Evolutionary conservation across 2,329 filamentous ascomycete species (phyloP).

Genomic region (Aspergillus amoenus): DNA sequence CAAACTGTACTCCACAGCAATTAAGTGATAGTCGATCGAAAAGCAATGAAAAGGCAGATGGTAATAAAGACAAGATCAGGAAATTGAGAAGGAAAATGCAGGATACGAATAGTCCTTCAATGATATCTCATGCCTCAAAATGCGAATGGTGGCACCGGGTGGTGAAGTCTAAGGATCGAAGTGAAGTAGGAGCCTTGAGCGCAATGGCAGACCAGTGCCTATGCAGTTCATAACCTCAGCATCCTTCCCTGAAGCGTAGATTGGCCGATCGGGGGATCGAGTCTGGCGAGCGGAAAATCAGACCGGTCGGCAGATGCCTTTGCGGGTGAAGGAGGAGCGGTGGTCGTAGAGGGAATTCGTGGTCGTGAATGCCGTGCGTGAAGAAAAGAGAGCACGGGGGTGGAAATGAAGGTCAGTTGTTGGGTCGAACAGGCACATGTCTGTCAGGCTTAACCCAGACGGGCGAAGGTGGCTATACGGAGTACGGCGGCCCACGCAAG

Average conservation of each 20-base stretch:
- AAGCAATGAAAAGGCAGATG: constrained; percentile 9
- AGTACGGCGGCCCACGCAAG: constrained; percentile 21
- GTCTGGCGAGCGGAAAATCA: constrained; percentile 10
- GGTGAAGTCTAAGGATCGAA: constrained; percentile 23
- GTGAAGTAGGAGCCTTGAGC: constrained; percentile 42
- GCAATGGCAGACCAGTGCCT: constrained; percentile 40
- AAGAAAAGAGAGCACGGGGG: constrained; percentile 13
- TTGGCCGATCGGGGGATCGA: constrained; percentile 14
- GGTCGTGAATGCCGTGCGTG: constrained; percentile 8
- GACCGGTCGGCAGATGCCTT: constrained; percentile 2
- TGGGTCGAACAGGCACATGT: constrained; percentile 27
- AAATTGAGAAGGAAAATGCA: constrained; percentile 17
- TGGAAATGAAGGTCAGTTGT: constrained; percentile 19
- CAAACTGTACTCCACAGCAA: constrained; percentile 22
- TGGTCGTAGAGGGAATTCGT: neutral
- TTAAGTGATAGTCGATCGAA: constrained; percentile 19
- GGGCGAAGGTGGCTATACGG: constrained; percentile 13
- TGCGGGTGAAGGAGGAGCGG: constrained; percentile 7
- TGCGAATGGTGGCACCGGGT: constrained; percentile 20
- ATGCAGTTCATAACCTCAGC: constrained; percentile 41
- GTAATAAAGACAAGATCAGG: constrained; percentile 17
- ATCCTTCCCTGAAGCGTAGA: constrained; percentile 27
- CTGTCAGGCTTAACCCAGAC: constrained; percentile 23
- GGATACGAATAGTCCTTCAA: constrained; percentile 21
- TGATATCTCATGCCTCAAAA: constrained; percentile 30